Evolutionary conservation across 306 rosid genomes (phyloP).

Genomic region (Rosa lucieae): DNA sequence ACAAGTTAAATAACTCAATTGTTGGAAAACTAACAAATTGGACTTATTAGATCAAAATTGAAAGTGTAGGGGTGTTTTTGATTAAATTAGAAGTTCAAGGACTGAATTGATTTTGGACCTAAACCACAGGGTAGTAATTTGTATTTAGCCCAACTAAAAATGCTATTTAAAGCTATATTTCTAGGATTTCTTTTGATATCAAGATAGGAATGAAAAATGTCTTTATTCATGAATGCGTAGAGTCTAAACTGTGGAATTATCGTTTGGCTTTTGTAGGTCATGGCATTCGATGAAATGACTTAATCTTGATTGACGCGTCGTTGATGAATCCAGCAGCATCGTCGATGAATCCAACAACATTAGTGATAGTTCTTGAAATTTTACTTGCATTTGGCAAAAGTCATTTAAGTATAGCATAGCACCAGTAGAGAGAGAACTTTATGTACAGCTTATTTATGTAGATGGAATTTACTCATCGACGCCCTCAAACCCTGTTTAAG

Average conservation of each 20-base stretch:
- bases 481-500: not conserved
- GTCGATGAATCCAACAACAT: too few relatives aligned
- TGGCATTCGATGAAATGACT: conserved; percentile 83
- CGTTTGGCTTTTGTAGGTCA: conserved; percentile 50
- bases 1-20: too few relatives aligned
- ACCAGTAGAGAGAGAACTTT: not conserved
- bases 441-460: not conserved
- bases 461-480: not conserved
- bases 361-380: not conserved
- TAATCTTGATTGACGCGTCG: conserved; percentile 43
- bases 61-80: too few relatives aligned
- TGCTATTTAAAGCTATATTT: not conserved
- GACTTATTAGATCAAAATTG: too few relatives aligned
- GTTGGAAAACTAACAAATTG: too few relatives aligned
- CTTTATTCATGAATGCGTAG: not conserved
- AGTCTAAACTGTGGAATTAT: not conserved
- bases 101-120: too few relatives aligned
- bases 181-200: not conserved
- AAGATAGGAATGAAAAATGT: not conserved
- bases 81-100: too few relatives aligned
- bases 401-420: not conserved
- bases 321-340: conserved; percentile 49
- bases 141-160: too few relatives aligned
- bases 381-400: conserved; percentile 12
- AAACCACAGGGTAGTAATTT: too few relatives aligned